These are phyloP conservation scores for Magnolia kwangsiensis DNA, from an alignment of 164 flowering plant genomes.

Conservation along the genomic window DNA sequence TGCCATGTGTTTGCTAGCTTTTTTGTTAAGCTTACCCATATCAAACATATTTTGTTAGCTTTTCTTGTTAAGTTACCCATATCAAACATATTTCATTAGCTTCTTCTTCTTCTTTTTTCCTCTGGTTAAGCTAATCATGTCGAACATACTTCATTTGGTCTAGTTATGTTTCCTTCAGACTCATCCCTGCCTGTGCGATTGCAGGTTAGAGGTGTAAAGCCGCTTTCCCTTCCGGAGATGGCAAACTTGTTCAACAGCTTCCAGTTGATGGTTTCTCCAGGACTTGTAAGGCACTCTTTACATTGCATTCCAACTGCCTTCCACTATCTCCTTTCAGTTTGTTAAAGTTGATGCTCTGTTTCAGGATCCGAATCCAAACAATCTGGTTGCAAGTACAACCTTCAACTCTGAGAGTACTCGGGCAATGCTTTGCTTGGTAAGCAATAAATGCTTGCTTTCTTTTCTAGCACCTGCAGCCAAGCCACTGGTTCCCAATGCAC, in stretches of 20 bases:
- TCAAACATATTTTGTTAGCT: background rate
- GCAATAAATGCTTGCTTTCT: slow-evolving; percentile 10
- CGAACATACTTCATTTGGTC: background rate
- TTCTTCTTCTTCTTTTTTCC: too few species aligned
- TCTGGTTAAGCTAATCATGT: too few species aligned
- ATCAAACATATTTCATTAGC: too few species aligned
- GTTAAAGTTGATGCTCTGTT: slow-evolving; percentile 14
- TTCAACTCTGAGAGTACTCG: slow-evolving; percentile 81
- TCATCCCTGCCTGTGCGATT: background rate
- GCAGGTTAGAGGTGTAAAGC: slow-evolving; percentile 94
- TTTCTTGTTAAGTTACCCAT: too few species aligned
- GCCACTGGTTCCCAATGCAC: background rate
- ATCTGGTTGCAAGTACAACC: slow-evolving; percentile 90
- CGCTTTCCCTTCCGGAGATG: slow-evolving; percentile 77
- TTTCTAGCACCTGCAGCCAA: background rate
- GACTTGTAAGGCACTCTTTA: slow-evolving; percentile 61
- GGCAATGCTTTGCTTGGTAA: slow-evolving; percentile 96
- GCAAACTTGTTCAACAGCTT: slow-evolving; percentile 68
- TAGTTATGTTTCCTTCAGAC: background rate
- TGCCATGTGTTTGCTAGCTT: background rate
- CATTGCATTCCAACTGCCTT: background rate
- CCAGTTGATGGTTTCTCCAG: slow-evolving; percentile 71
- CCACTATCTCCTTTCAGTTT: background rate
- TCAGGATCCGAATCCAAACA: slow-evolving; percentile 98
- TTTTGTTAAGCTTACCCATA: background rate